A percentile compares a stretch with the other conserved stretches of the same genome.
Evolutionary conservation across 257 asterid genomes (phyloP).

Genomic region (Capsicum rhomboideum): DNA sequence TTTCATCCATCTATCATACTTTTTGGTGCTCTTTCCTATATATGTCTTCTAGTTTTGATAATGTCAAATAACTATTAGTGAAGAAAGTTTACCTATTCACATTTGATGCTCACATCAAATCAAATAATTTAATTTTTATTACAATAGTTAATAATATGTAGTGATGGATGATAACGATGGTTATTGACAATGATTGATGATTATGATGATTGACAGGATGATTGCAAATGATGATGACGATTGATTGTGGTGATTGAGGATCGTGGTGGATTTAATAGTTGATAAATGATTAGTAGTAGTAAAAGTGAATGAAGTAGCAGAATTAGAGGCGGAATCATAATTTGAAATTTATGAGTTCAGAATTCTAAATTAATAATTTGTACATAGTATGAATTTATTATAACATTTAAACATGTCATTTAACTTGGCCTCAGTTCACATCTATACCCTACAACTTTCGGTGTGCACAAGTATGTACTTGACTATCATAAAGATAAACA

Average conservation of each 20-base stretch:
- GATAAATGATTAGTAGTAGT: neutral
- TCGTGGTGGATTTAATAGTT: neutral
- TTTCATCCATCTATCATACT: fast-evolving
- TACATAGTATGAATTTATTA: neutral
- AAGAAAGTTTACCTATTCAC: neutral
- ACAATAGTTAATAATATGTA: neutral
- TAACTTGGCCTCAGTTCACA: too few relatives aligned
- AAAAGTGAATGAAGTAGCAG: neutral
- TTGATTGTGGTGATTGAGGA: neutral
- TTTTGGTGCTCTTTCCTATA: too few relatives aligned
- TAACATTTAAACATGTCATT: too few relatives aligned
- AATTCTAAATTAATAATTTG: neutral
- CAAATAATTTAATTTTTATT: neutral
- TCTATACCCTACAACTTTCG: too few relatives aligned
- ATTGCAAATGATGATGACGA: neutral
- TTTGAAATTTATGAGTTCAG: neutral
- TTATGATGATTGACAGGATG: neutral
- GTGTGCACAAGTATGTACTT: too few relatives aligned
- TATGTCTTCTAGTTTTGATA: neutral
- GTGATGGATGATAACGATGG: neutral
- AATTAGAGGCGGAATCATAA: neutral
- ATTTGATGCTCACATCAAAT: neutral
- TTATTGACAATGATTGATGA: fast-evolving
- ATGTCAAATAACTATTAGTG: neutral
- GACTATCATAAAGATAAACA: too few relatives aligned